Conservation (phyloP, 2,329 filamentous ascomycete genomes). For the Fusarium nurragi region DNA sequence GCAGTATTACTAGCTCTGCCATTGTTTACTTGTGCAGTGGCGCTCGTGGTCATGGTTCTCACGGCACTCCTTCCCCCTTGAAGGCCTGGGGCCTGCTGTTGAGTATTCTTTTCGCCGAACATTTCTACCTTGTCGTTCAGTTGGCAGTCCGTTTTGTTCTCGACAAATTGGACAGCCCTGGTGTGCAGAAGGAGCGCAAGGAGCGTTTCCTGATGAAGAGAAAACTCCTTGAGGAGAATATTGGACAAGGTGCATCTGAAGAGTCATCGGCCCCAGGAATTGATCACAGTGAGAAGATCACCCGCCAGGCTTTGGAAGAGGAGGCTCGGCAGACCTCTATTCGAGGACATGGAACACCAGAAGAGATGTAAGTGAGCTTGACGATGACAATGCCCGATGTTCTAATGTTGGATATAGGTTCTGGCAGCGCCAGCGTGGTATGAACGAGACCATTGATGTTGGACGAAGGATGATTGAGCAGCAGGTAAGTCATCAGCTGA, state of each 20-base stretch:
- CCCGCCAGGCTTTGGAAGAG: constrained; percentile 70
- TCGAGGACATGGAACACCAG: constrained; percentile 59
- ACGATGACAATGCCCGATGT: not conserved
- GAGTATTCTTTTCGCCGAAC: constrained; percentile 85
- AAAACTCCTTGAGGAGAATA: constrained; percentile 77
- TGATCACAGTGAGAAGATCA: constrained; percentile 69
- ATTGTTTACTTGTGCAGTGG: constrained; percentile 90
- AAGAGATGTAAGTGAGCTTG: constrained; percentile 56
- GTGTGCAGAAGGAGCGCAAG: constrained; percentile 83
- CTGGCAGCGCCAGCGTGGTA: constrained; percentile 69
- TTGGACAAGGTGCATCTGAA: constrained; percentile 66
- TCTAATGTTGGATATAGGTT: constrained; percentile 56
- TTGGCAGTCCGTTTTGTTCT: constrained; percentile 77
- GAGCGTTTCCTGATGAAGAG: constrained; percentile 85
- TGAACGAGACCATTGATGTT: constrained; percentile 66
- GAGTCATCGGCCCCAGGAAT: constrained; percentile 58
- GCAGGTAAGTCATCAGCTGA: constrained; percentile 43
- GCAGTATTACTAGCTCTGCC: constrained; percentile 85
- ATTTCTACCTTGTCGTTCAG: constrained; percentile 84
- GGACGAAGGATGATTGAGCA: constrained; percentile 65
- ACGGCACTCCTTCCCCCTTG: constrained; percentile 74
- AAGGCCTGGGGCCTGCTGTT: constrained; percentile 83
- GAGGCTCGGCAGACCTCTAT: constrained; percentile 64
- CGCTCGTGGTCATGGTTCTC: constrained; percentile 66
- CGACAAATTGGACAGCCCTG: constrained; percentile 83